Evolutionary conservation across 1,139 yeast species (phyloP).

Genomic region (Geotrichum fermentans): DNA sequence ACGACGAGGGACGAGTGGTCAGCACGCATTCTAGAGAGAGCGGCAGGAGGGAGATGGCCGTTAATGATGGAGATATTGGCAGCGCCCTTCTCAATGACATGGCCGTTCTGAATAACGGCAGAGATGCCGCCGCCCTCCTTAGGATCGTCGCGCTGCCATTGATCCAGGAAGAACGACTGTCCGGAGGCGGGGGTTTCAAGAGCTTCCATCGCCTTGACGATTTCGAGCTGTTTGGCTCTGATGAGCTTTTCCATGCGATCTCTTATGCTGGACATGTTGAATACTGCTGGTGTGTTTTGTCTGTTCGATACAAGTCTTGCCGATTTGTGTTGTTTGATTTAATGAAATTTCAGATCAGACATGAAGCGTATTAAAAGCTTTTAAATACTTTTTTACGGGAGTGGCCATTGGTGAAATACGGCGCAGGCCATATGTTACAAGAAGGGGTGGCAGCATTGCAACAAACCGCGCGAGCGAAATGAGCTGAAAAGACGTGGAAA

Average conservation of each 20-base stretch:
- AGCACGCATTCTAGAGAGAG: conserved; percentile 79
- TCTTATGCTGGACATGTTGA: conserved; percentile 24
- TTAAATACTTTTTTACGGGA: background rate
- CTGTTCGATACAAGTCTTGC: background rate
- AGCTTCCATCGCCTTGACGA: conserved; percentile 69
- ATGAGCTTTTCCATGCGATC: conserved; percentile 70
- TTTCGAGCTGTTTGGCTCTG: conserved; percentile 73
- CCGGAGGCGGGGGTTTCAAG: conserved; percentile 46
- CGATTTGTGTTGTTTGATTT: too few species aligned
- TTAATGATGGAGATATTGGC: conserved; percentile 90
- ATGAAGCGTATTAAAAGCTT: too few species aligned
- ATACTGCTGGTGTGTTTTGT: background rate
- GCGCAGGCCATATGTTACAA: too few species aligned
- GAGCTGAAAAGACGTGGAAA: too few species aligned
- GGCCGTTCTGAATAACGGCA: conserved; percentile 84
- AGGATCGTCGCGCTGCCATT: conserved; percentile 77
- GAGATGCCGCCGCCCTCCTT: conserved; percentile 84
- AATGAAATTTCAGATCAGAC: too few species aligned
- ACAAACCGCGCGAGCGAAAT: too few species aligned
- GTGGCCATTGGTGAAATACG: background rate
- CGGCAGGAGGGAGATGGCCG: conserved; percentile 81
- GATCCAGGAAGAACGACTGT: conserved; percentile 60
- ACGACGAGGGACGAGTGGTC: conserved; percentile 71
- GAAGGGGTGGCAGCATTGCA: too few species aligned
- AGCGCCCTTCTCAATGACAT: conserved; percentile 91